These are phyloP conservation scores for Aspergillus ellipticus DNA, from an alignment of 495 filamentous ascomycete species.

Conservation along the genomic window DNA sequence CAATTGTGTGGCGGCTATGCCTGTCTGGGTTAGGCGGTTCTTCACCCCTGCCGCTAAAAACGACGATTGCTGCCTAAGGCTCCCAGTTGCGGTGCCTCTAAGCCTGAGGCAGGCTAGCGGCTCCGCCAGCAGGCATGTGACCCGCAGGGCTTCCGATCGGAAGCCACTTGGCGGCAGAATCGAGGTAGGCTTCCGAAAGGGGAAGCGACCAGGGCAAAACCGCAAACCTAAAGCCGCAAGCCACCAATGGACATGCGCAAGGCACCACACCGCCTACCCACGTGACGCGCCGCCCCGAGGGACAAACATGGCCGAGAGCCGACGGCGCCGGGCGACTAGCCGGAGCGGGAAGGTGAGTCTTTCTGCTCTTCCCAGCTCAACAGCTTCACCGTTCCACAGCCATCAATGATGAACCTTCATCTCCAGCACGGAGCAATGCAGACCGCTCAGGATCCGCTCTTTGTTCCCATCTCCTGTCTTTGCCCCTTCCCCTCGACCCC, in stretches of 20 bases:
- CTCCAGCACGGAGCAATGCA: neutral
- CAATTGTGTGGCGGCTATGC: too few species aligned
- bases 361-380: neutral
- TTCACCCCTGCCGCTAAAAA: neutral
- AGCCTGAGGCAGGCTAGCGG: neutral
- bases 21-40: neutral
- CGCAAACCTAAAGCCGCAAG: neutral
- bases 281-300: neutral
- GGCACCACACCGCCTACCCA: neutral
- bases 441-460: neutral
- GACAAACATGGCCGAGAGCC: neutral
- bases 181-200: neutral
- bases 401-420: neutral
- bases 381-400: neutral
- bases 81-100: neutral
- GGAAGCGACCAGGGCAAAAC: neutral
- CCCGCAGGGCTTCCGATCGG: neutral
- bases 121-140: neutral
- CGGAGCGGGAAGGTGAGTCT: neutral
- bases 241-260: neutral
- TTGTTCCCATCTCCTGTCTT: neutral
- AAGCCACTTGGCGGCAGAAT: neutral
- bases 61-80: neutral
- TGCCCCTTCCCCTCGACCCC: neutral
- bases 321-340: neutral